Base-by-base conservation (phyloP, 2,329 filamentous ascomycete genomes). In the Fusarium sp. region DNA sequence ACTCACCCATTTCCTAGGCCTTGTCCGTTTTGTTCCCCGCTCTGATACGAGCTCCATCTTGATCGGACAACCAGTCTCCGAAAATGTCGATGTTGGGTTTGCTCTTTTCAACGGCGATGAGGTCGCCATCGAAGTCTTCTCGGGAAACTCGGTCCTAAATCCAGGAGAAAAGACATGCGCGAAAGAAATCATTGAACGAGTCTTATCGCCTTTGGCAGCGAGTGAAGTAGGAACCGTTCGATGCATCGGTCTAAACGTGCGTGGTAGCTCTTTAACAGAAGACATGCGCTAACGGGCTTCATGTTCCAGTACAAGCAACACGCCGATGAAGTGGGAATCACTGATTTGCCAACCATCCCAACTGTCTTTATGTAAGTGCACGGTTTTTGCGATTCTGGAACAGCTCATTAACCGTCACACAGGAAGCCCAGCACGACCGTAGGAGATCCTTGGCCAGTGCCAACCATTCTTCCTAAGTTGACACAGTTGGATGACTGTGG, bases 11-110 rank as follows among this genome's bases (percentile, higher is more conserved):
- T 14, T 27, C 9, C 14, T 89, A 90, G 88, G 89, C 78, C 86
- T 91, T 65, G 87, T 90, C 69, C 88, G 89, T 57, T 91, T 91
- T 75, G 79, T 87, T 17, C 87, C 89, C 61, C 87, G 85, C 74
- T 86, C 85, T 6, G 84, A 87, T 57, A 78, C 82, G 33, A 79
- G 81, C 66, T 85, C 85, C 65, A 78, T 88, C 64, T 80, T 89
- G 63, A 87, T 91, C 72, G 89, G 89, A 40, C 85, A 91, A 76
- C 89, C 89, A 1, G 81, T 85, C 20, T 85, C 88, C 65, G 79
- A 83, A 14, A 79, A 84, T 20, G 69, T 90, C 32, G 89, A 92
- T 75, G 87, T 92, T 38, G 90, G 90, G 47, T 77, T 86, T 17
- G 89, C 89, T n/a, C 80, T 90, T 32, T 85, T 86, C 69, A 85